phyloP scores from a whole-genome alignment of 805 yeast species.

The Vanderwaltozyma verrucispora region DNA sequence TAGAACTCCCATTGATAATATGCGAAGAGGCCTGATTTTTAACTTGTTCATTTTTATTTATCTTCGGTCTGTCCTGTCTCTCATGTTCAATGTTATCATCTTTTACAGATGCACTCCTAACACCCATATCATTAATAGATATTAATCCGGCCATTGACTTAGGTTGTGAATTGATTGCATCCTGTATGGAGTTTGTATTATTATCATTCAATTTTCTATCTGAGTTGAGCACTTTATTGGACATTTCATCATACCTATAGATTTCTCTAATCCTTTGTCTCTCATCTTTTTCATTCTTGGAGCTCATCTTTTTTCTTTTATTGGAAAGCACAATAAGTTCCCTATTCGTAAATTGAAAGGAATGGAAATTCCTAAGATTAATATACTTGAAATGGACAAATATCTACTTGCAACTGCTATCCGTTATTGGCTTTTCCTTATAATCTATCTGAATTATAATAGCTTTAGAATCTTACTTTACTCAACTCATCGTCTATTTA shows the following conservation, averaged over 20 bases:
- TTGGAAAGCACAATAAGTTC: background rate
- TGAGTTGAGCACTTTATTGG: conserved; percentile 58
- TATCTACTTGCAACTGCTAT: too few species aligned
- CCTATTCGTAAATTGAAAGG: too few species aligned
- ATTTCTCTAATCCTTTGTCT: conserved; percentile 22
- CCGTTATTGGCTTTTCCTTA: too few species aligned
- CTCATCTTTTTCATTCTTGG: conserved; percentile 5
- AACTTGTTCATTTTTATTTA: conserved; percentile 1
- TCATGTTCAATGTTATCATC: background rate
- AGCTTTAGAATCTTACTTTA: too few species aligned
- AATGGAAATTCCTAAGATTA: too few species aligned
- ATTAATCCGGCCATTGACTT: conserved; percentile 62
- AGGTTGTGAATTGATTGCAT: conserved; percentile 52
- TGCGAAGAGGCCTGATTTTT: too few species aligned
- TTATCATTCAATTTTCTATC: conserved; percentile 43
- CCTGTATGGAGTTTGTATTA: conserved; percentile 31
- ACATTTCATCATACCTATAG: conserved; percentile 62
- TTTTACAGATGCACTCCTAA: too few species aligned
- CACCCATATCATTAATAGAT: conserved; percentile 68
- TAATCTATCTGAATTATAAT: too few species aligned
- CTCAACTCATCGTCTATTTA: too few species aligned
- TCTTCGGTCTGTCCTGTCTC: conserved; percentile 1
- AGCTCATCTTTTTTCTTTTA: background rate
- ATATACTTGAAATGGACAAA: too few species aligned
- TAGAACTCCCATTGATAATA: conserved; percentile 5